Evolutionary conservation across 2,329 filamentous ascomycete species (phyloP), one percentile per base, ranked within the genome.

Genomic region (Aspergillus novofumigatus): DNA sequence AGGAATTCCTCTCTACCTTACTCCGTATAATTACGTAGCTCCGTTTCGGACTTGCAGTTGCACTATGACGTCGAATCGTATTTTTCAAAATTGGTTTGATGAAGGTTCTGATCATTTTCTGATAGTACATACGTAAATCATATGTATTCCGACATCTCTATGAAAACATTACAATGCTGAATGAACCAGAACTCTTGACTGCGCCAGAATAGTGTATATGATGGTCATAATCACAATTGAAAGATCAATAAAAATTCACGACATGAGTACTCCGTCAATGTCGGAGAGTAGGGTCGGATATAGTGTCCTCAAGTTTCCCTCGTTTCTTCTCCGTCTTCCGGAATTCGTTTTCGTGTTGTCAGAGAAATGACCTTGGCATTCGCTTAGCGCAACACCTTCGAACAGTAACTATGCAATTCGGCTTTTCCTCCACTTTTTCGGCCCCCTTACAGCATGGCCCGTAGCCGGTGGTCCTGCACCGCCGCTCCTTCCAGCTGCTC

Each of bases 391-490:
- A 45, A 45, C 42, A 20, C 42, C 42, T 45, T 10, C 8, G 8
- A 45, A 45, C 8, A 45, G 42, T 45, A 20, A 45, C 42, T 20
- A 20, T 45, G n/a, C 21, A 5, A 14, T 10, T 23, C 21, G 17
- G 42, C 21, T 45, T 23, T 44, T 23, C 42, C 20, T 21, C 21
- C 44, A 7, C 23, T 47, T 47, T 47, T 7, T 55, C 53, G 25
- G 25, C 51, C 50, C 52, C n/a, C 48, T 67, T 59, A 73, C 52
- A 72, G 64, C 69, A 71, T 72, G 56, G 69, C 67, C 54, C 71
- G 69, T 53, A 70, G 54, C 53, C 60, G 62, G 61, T 65, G 69
- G 67, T 68, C 69, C 66, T 69, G 69, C 68, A 71, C 67, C 65
- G 59, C 56, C 48, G 61, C 57, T 32, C 63, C 65, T 38, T 65